Evolutionary conservation across 805 yeast genomes (phyloP), one percentile per base, ranked within the genome.

Genomic region (Kuraishia hungarica): DNA sequence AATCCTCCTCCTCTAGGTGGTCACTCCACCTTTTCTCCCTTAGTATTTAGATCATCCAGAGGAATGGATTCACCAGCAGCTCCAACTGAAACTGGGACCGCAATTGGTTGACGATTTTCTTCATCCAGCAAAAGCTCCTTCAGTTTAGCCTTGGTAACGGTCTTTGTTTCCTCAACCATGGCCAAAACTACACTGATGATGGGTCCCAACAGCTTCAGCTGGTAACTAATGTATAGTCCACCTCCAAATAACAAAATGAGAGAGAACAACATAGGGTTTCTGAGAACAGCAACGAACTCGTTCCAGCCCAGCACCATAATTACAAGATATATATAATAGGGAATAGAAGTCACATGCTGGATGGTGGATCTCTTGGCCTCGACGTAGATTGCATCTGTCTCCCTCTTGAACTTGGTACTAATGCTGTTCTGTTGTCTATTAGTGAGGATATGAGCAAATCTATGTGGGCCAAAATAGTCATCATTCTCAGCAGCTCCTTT

Each of bases 301-400:
- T 92, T 92, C 97, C 97, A 94, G 10, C 99, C 99, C 22, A 94
- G 74, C 2, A 88, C 83, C 1, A 87, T 68, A 23, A 94, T 72
- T 15, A 93, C 64, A 11, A 82, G 71, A 71, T 89, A 91, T 56
- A 94, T 82, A 74, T 86, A 94, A 60, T 83, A 74, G 2, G 99
- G 99, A 56, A 94, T 86, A 56, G 86, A 84, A 0, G 96, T 82
- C 13, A 83, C 80, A 51, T 86, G 84, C 58, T 84, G 86, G 51
- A 91, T 79, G 54, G 89, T 83, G 2, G 97, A 87, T 60, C 97
- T 81, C 68, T 89, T 92, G 20, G 97, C 91, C 64, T 92, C 97
- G 51, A 93, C 75, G 58, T 83, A 92, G 50, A 85, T 77, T 10
- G 92, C 82, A 66, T 91, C 96, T 21, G 89, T 80, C 62, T 87